Evolutionary conservation across 345 rosid genomes (phyloP), one percentile per base, ranked within the genome.

Genomic region (Syzygium oleosum): DNA sequence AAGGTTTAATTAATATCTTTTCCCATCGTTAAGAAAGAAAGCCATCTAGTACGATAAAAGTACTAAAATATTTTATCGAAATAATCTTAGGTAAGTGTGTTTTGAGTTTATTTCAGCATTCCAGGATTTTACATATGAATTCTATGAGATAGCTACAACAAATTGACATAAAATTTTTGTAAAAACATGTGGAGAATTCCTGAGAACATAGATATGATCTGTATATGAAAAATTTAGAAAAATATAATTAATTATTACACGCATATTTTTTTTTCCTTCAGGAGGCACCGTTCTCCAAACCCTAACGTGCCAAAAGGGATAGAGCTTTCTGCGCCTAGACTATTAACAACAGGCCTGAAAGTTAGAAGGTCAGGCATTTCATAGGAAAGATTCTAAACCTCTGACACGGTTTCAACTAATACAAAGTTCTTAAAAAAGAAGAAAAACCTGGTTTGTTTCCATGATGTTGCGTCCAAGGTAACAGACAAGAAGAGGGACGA

Each of bases 401-500:
- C 27, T 34, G 6, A 73, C 49, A 38, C 15, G 83, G 83, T 73
- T 38, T 73, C 38, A 73, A 21, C 83, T 34, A 1, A 12, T 73
- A 21, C 83, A 38, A 6, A 5, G 5, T 9, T 31, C 49, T 38
- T 73, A 2, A 9, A 38, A 13, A 34, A 38, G 4, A 55, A 56
- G 51, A 21, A 6, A 4, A 46, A 53, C n/a, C 22, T 53, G 68
- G 49, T 85, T 51, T 61, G 21, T 63, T 84, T 88, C 88, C 88
- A n/a, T 88, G 94, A 94, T 85, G 94, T 86, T 91, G 90, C 89
- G 63, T 88, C 85, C 88, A 89, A 73, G 83, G 91, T 27, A 90
- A 88, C 91, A 88, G 97, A 94, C 97, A 95, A 88, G 87, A 29
- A 88, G 94, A 90, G 92, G 90, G 93, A 91, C 95, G 90, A 88